Evolutionary conservation across 371 early-diverging fungal species (phyloP).

Genomic region (Mucor lusitanicus): DNA sequence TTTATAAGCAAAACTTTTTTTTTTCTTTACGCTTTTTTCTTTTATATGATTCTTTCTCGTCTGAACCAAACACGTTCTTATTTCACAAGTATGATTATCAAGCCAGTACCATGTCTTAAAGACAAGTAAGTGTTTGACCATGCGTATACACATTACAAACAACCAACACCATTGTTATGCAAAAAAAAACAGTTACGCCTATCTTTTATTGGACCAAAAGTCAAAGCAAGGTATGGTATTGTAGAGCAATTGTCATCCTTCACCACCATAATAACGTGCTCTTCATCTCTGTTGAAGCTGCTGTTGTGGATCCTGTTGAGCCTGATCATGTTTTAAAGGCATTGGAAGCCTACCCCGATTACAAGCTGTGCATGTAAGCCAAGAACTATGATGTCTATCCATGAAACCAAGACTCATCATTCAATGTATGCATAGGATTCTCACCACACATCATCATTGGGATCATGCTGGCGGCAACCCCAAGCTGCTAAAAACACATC

Average conservation of each 20-base stretch:
- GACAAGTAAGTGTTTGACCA: constrained; percentile 29
- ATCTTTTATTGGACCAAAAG: constrained; percentile 69
- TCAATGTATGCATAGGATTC: constrained; percentile 36
- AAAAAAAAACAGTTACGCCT: constrained; percentile 63
- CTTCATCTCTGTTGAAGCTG: constrained; percentile 20
- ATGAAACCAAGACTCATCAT: neutral
- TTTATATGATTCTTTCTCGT: constrained; percentile 18
- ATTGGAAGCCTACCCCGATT: constrained; percentile 34
- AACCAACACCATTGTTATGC: too few relatives aligned
- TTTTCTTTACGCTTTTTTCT: neutral
- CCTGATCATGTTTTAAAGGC: constrained; percentile 51
- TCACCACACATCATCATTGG: constrained; percentile 80
- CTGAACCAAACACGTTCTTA: constrained; percentile 19
- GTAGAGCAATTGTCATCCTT: too few relatives aligned
- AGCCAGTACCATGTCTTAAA: constrained; percentile 34
- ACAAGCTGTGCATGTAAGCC: constrained; percentile 48
- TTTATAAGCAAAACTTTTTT: neutral
- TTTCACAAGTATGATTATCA: constrained; percentile 28
- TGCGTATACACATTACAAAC: too few relatives aligned
- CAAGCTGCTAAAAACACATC: constrained; percentile 37
- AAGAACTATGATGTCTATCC: too few relatives aligned
- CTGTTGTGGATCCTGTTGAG: constrained; percentile 61
- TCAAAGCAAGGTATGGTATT: constrained; percentile 46
- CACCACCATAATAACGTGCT: neutral
- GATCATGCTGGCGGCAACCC: constrained; percentile 85